Conservation (phyloP, 768 basidiomycete species). For the Infundibulicybe gibba region DNA sequence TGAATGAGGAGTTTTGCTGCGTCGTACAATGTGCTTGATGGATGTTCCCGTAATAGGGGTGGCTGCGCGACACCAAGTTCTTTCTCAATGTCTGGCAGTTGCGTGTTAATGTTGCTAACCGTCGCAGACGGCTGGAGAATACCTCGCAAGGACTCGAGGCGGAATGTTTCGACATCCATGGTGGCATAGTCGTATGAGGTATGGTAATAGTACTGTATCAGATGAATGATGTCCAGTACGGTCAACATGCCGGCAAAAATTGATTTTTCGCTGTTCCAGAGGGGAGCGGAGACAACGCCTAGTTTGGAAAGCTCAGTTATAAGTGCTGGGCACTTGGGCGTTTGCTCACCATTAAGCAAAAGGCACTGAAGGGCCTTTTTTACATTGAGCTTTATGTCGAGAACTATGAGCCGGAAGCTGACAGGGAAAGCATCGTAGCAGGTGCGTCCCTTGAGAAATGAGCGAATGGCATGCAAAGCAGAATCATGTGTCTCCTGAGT, state of each 20-base stretch:
- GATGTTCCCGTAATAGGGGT: slow-evolving; percentile 86
- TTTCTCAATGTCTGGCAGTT: slow-evolving; percentile 80
- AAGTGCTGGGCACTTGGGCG: slow-evolving; percentile 2
- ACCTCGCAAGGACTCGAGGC: slow-evolving; percentile 88
- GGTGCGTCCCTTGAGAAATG: slow-evolving; percentile 79
- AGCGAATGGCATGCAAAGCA: slow-evolving; percentile 68
- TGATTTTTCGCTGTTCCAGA: slow-evolving; percentile 95
- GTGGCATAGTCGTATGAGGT: slow-evolving; percentile 82
- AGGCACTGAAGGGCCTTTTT: slow-evolving; percentile 92
- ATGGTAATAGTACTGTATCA: slow-evolving; percentile 98
- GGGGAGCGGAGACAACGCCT: slow-evolving; percentile 97
- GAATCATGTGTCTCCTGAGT: slow-evolving; percentile 64
- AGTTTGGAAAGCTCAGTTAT: slow-evolving; percentile 9
- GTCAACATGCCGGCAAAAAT: slow-evolving; percentile 98
- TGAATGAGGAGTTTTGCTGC: slow-evolving; percentile 88
- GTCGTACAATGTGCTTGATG: slow-evolving; percentile 82
- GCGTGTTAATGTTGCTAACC: no score
- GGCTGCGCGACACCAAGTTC: slow-evolving; percentile 90
- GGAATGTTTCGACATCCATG: slow-evolving; percentile 89
- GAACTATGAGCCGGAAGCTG: slow-evolving; percentile 92
- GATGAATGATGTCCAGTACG: slow-evolving; percentile 97
- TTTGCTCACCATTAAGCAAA: slow-evolving; percentile 63
- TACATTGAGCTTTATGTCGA: slow-evolving; percentile 94
- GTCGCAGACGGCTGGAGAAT: slow-evolving; percentile 4
- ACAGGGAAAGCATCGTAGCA: slow-evolving; percentile 98